Percentiles rank a stretch among this genome's conserved stretches.
Evolutionary conservation across 2,329 filamentous ascomycete genomes (phyloP).

Genomic region (Epichloe sp.): DNA sequence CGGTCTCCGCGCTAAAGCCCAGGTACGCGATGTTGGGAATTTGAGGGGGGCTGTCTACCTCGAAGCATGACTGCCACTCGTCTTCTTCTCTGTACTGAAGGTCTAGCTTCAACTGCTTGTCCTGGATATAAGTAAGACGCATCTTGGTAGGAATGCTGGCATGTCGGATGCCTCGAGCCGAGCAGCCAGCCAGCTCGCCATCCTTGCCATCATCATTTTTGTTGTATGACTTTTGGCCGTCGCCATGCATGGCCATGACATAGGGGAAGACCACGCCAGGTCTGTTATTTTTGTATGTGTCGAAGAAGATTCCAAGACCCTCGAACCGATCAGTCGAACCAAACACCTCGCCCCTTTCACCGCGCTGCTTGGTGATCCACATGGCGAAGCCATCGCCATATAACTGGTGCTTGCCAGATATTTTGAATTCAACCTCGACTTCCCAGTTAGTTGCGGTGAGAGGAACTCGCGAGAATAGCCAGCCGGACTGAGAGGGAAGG

Average conservation of each 20-base stretch:
- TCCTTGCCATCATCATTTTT: conserved; percentile 89
- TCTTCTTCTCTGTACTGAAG: conserved; percentile 87
- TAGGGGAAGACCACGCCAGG: conserved; percentile 93
- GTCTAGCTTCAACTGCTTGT: conserved; percentile 80
- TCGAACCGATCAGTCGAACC: conserved; percentile 82
- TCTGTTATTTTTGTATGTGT: conserved; percentile 99
- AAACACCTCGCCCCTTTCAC: conserved; percentile 69
- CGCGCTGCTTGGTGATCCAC: conserved; percentile 94
- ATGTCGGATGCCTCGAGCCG: conserved; percentile 79
- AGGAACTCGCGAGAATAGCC: conserved; percentile 87
- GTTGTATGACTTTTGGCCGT: conserved; percentile 80
- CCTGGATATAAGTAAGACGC: conserved; percentile 89
- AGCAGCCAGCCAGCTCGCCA: conserved; percentile 88
- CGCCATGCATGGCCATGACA: conserved; percentile 96
- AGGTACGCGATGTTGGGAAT: conserved; percentile 68
- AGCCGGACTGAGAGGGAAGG: conserved; percentile 79
- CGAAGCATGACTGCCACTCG: conserved; percentile 85
- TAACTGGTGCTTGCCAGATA: conserved; percentile 76
- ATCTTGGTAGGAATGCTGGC: conserved; percentile 70
- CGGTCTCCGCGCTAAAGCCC: conserved; percentile 77
- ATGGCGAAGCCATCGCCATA: conserved; percentile 95
- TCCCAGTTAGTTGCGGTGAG: conserved; percentile 98
- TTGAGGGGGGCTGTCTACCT: conserved; percentile 53
- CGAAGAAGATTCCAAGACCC: conserved; percentile 87
- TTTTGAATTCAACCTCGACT: conserved; percentile 90